phyloP scores from a whole-genome alignment of 1,284 basidiomycete species.

The Tausonia pullulans region DNA sequence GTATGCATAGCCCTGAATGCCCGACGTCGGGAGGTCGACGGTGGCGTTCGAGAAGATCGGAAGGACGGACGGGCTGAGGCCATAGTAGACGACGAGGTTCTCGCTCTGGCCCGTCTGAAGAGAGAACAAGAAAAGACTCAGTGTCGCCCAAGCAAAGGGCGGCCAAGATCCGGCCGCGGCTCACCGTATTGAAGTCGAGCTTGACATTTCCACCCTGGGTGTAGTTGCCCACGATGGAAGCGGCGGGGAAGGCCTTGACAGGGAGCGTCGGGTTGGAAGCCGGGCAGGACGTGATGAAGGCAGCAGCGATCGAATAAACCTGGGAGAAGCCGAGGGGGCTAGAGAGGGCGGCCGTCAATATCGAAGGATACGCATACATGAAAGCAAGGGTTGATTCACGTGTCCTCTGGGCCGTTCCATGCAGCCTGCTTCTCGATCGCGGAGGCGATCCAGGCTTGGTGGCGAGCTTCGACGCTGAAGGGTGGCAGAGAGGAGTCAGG shows the following conservation, averaged over 20 bases:
- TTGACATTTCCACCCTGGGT: constrained; percentile 14
- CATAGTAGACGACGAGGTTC: constrained; percentile 10
- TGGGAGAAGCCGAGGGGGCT: constrained; percentile 44
- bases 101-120: no score
- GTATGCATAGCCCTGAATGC: constrained; percentile 27
- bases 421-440: constrained; percentile 21
- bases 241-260: constrained; percentile 36
- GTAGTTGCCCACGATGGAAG: constrained; percentile 31
- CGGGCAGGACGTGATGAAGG: constrained; percentile 33
- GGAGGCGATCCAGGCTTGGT: constrained; percentile 43
- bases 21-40: constrained; percentile 25
- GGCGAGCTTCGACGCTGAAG: constrained; percentile 54
- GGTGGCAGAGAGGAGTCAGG: no score
- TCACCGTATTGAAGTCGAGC: constrained; percentile 4
- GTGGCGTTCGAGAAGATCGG: constrained; percentile 5
- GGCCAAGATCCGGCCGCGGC: background rate
- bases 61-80: constrained; percentile 4
- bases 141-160: background rate
- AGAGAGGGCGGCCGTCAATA: no score
- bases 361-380: no score
- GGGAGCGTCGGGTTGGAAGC: constrained; percentile 35
- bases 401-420: no score
- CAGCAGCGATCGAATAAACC: constrained; percentile 32
- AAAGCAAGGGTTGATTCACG: no score
- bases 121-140: background rate